Evolutionary conservation across 176 grass and related monocot genomes (phyloP), one percentile per base, ranked within the genome.

Genomic region (Lolium perenne): DNA sequence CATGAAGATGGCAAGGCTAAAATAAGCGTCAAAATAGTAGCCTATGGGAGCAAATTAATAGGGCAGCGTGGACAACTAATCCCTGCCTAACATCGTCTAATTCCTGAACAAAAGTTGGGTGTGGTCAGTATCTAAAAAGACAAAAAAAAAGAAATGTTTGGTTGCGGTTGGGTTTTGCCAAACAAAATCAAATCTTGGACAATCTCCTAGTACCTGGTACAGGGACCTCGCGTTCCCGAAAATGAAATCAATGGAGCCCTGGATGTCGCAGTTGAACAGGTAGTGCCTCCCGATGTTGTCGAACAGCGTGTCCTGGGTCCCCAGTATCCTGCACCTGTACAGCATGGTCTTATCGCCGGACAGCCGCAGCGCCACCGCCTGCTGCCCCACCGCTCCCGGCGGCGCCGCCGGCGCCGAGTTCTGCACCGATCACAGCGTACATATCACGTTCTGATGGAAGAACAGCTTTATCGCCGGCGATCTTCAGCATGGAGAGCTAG

Each of bases 181-280:
- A 4, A 22, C 21, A 70, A 29, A 21, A 23, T 26, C 16, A 14
- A 77, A 71, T 40, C 12, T 63, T 25, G 11, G 48, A 76, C 48
- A 32, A 54, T 53, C 25, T 32, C 8, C n/a, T 43, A 17, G 74
- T 88, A 95, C 97, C 94, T 96, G 86, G 87, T 89, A 99, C 59
- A 99, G 77, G 38, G 97, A 96, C 84, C 88, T 91, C 0, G 97
- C 97, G 51, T 92, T 94, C 23, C 94, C 97, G 41, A 99, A 99
- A 5, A 99, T 99, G 88, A 99, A 94, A 73, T 99, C 97, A 3
- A 99, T 99, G 84, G 97, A 99, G n/a, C 97, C 97, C 87, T 99
- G 92, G 86, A 99, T 94, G 60, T 94, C 92, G 79, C 97, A 93
- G 55, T 90, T 65, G 69, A 78, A 91, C 64, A 94, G 79, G 88